Evolutionary conservation across 331 rosid species (phyloP).

Genomic region (Quercus lobata): DNA sequence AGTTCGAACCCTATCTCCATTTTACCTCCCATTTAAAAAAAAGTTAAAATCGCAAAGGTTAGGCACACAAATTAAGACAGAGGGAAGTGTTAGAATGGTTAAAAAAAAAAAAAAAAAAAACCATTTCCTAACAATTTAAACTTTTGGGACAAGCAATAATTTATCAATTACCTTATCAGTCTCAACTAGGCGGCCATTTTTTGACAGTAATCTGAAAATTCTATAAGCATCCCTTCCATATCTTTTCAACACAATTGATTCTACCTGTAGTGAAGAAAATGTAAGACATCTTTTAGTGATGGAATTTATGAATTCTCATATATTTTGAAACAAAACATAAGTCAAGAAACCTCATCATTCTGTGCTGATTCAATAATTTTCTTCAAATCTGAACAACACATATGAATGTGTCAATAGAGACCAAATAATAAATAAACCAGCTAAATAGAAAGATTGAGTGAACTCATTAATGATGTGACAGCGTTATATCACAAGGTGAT

Average conservation of each 20-base stretch:
- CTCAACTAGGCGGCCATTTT: constrained; percentile 47
- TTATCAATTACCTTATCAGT: constrained; percentile 60
- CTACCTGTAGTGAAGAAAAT: constrained; percentile 56
- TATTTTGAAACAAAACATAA: constrained; percentile 3
- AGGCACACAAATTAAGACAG: too few species aligned
- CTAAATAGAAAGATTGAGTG: constrained; percentile 10
- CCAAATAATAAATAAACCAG: neutral
- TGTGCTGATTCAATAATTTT: constrained; percentile 62
- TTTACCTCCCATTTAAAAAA: too few species aligned
- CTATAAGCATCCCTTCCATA: constrained; percentile 76
- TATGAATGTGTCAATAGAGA: constrained; percentile 13
- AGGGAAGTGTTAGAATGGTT: too few species aligned
- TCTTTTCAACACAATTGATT: constrained; percentile 76
- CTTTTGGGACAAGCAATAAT: too few species aligned
- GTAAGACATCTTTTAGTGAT: constrained; percentile 16
- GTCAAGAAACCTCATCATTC: constrained; percentile 64
- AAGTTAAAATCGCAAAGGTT: too few species aligned
- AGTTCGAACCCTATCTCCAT: too few species aligned
- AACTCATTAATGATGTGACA: neutral
- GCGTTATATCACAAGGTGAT: constrained; percentile 2
- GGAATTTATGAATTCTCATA: neutral
- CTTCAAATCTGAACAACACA: constrained; percentile 67
- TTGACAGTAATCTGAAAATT: constrained; percentile 78
- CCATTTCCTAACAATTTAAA: too few species aligned
- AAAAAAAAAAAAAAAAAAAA: neutral